A percentile compares a stretch with the other conserved stretches of the same genome.
These are phyloP conservation scores for Casaregolazyma lundiana DNA, from an alignment of 1,139 yeast species.

Conservation along the genomic window DNA sequence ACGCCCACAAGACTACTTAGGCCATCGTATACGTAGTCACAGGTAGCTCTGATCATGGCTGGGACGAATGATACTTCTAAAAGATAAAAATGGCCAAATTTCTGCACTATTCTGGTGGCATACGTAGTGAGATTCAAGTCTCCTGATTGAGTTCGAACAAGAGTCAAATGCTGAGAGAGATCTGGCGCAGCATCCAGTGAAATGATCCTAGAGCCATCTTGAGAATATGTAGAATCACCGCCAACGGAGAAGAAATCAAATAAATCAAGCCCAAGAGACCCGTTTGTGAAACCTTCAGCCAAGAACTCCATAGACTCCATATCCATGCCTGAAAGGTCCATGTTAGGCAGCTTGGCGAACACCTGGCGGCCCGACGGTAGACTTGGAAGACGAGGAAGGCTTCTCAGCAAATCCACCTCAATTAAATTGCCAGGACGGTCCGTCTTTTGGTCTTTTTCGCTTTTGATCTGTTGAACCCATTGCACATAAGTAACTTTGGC, in stretches of 20 bases:
- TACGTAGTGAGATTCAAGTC: slow-evolving; percentile 7
- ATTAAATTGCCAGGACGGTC: slow-evolving; percentile 6
- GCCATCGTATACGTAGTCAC: slow-evolving; percentile 41
- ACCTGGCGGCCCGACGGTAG: slow-evolving; percentile 25
- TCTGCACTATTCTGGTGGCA: slow-evolving; percentile 20
- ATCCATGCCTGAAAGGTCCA: slow-evolving; percentile 10
- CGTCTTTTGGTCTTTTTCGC: not conserved
- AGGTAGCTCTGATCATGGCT: slow-evolving; percentile 31
- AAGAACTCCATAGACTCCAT: slow-evolving; percentile 15
- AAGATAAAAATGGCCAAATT: slow-evolving; percentile 25
- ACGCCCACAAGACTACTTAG: slow-evolving; percentile 34
- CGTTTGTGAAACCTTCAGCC: slow-evolving; percentile 22
- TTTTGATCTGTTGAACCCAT: slow-evolving; percentile 11
- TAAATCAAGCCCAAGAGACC: slow-evolving; percentile 21
- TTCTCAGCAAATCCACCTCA: slow-evolving; percentile 28
- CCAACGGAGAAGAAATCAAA: slow-evolving; percentile 29
- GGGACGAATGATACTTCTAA: slow-evolving; percentile 31
- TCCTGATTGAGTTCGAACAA: slow-evolving; percentile 4
- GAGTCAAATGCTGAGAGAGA: slow-evolving; percentile 19
- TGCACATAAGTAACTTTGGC: slow-evolving; percentile 6
- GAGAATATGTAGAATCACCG: not conserved
- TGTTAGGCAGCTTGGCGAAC: slow-evolving; percentile 15
- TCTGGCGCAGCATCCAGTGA: slow-evolving; percentile 21
- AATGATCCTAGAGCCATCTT: slow-evolving; percentile 9
- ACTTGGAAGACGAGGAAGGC: slow-evolving; percentile 38